These are phyloP conservation scores for Kentomonas sorsogonicus DNA, from an alignment of 208 protist species.

Conservation along the genomic window DNA sequence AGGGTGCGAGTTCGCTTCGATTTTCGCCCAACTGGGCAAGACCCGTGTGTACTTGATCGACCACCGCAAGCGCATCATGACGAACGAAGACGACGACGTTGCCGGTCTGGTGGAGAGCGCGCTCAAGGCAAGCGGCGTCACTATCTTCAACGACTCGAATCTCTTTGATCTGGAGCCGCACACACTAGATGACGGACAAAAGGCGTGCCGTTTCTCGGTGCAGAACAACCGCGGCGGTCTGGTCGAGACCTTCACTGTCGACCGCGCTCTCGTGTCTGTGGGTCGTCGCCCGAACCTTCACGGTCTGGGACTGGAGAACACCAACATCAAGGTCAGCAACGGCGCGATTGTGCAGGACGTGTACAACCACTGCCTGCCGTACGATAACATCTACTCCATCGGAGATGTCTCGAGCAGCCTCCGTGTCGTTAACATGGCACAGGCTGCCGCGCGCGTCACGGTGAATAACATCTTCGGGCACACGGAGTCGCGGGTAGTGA, in stretches of 20 bases:
- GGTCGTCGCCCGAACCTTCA: constrained; percentile 45
- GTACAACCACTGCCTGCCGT: constrained; percentile 46
- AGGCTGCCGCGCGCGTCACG: constrained; percentile 35
- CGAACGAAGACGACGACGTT: constrained; percentile 63
- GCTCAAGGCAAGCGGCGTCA: constrained; percentile 39
- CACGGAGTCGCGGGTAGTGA: constrained; percentile 16
- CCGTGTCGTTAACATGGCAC: constrained; percentile 37
- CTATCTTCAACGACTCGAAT: constrained; percentile 40
- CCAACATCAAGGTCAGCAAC: constrained; percentile 38
- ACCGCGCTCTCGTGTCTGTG: constrained; percentile 51
- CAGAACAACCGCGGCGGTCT: constrained; percentile 23
- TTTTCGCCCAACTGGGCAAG: constrained; percentile 55
- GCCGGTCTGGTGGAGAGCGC: constrained; percentile 35
- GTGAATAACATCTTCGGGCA: constrained; percentile 62
- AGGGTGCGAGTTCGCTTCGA: constrained; percentile 75
- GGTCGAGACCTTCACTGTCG: constrained; percentile 43
- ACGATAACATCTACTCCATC: constrained; percentile 72
- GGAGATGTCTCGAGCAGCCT: constrained; percentile 38
- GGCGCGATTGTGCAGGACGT: constrained; percentile 36
- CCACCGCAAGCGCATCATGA: constrained; percentile 44
- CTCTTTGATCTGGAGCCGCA: constrained; percentile 52
- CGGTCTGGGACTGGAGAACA: constrained; percentile 52
- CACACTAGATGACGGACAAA: constrained; percentile 12
- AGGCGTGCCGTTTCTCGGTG: constrained; percentile 43
- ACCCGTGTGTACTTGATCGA: constrained; percentile 57